Percentiles rank a stretch among this genome's conserved stretches.
Conservation (phyloP, 805 yeast genomes). For the Teunomyces barrocoloradensis region DNA sequence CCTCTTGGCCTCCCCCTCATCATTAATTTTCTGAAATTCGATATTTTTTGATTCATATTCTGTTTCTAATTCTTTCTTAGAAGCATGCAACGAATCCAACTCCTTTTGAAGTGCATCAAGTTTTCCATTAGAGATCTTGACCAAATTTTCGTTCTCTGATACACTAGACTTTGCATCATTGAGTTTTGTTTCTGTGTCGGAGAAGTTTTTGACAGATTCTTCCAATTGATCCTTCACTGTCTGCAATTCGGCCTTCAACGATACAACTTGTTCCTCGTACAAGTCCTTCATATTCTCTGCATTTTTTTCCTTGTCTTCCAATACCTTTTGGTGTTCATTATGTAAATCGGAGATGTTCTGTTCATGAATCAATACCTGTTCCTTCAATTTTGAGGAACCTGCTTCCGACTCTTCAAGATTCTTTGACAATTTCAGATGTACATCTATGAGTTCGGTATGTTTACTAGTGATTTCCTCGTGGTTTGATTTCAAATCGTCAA, state of each 20-base stretch:
- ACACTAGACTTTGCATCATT: background rate
- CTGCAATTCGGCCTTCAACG: background rate
- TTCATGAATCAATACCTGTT: conserved; percentile 6
- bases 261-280: background rate
- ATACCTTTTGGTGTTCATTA: background rate
- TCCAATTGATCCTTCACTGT: conserved; percentile 6
- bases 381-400: background rate
- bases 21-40: background rate
- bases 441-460: conserved; percentile 3
- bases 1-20: background rate
- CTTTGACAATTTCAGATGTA: background rate
- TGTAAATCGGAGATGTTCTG: background rate
- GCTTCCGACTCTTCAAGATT: conserved; percentile 3
- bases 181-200: background rate
- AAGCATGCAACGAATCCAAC: background rate
- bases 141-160: background rate
- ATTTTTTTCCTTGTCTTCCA: background rate
- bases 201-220: background rate
- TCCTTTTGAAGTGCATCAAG: background rate
- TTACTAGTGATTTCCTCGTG: background rate
- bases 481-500: background rate
- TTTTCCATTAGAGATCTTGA: background rate
- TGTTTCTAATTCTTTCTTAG: background rate
- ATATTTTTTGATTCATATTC: background rate
- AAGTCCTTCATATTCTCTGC: background rate